These are phyloP conservation scores for Closterium sp. DNA, from an alignment of 139 green algal species.

Conservation along the genomic window DNA sequence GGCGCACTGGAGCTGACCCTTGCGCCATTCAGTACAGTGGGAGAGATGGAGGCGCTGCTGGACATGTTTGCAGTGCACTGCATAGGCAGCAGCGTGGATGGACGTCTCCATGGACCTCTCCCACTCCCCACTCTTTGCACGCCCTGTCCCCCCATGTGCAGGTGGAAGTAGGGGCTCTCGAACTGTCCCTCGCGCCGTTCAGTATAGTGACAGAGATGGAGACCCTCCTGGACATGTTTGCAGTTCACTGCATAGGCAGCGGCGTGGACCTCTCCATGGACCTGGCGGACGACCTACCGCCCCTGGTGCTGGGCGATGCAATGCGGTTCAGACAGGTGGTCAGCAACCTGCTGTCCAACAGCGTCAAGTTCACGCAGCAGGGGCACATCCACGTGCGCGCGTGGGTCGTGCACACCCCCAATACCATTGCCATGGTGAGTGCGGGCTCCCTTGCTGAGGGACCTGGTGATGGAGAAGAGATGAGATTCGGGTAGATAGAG, in stretches of 20 bases:
- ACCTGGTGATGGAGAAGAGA: too few relatives aligned
- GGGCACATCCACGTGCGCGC: conserved; percentile 31
- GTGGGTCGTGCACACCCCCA: conserved; percentile 16
- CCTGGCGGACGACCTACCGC: conserved; percentile 38
- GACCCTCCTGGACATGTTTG: conserved; percentile 32
- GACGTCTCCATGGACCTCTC: conserved; percentile 29
- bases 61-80: conserved; percentile 40
- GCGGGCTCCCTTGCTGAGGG: too few relatives aligned
- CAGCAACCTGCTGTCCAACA: conserved; percentile 47
- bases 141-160: neutral
- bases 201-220: conserved; percentile 38
- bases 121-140: too few relatives aligned
- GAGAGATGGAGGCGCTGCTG: conserved; percentile 31
- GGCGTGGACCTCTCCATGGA: conserved; percentile 10
- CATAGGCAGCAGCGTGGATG: conserved; percentile 2
- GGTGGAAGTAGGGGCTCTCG: conserved; percentile 19
- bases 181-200: conserved; percentile 26
- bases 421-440: neutral
- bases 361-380: conserved; percentile 41
- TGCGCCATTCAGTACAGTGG: conserved; percentile 25
- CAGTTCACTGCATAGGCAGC: conserved; percentile 21
- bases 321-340: conserved; percentile 45
- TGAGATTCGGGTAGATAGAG: too few relatives aligned
- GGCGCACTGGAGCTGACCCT: conserved; percentile 14
- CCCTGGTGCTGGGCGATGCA: conserved; percentile 35